A percentile compares a stretch with the other conserved stretches of the same genome.
Evolutionary conservation across 129 eudicot genomes (phyloP).

Genomic region (Scalesia atractyloides): DNA sequence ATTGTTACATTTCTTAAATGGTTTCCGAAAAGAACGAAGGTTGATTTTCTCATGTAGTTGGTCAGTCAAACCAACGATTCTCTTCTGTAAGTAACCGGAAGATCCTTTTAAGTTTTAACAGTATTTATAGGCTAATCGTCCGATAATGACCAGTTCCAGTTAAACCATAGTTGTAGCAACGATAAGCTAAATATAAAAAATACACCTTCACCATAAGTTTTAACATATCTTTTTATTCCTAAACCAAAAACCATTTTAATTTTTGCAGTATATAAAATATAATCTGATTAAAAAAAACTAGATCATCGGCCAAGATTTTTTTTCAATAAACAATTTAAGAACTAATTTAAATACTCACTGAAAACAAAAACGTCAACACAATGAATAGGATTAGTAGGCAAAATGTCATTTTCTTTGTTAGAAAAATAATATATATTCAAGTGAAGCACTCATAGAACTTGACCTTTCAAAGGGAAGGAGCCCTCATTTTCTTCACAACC

Average conservation of each 20-base stretch:
- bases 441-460: conserved; percentile 35
- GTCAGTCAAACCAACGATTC: no score
- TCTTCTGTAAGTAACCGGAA: no score
- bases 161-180: no score
- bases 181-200: no score
- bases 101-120: no score
- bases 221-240: neutral
- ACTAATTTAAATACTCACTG: conserved; percentile 23
- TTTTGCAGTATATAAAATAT: neutral
- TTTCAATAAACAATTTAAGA: conserved; percentile 1
- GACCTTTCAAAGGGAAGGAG: conserved; percentile 43
- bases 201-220: neutral
- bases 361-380: conserved; percentile 48
- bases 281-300: neutral
- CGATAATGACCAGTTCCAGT: no score
- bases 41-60: no score
- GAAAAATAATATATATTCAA: conserved; percentile 28
- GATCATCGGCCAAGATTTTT: conserved; percentile 25
- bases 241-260: neutral
- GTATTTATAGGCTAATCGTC: no score
- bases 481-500: conserved; percentile 41
- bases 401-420: conserved; percentile 44
- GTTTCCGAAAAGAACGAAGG: no score
- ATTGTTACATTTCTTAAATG: no score
- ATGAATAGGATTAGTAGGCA: conserved; percentile 29